Evolutionary conservation across 352 stramenopile species (phyloP), one percentile per base, ranked within the genome.

Genomic region (Pythium scleroteichum): DNA sequence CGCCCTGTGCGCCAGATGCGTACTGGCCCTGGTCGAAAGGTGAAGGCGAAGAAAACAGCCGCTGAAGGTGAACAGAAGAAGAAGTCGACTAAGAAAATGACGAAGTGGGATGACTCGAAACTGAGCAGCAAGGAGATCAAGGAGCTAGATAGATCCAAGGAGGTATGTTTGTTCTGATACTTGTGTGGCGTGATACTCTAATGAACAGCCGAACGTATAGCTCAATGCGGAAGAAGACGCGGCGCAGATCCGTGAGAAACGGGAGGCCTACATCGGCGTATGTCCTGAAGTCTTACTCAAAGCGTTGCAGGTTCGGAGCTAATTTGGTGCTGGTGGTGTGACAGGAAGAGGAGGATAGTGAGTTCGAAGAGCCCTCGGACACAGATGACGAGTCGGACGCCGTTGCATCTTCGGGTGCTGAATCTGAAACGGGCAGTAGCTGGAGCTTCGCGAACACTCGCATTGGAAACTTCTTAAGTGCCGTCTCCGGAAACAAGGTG

Each of bases 401-500:
- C 2, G 27, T 54, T 13, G 38, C 56, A 14, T 92, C 80, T 5
- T 92, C 83, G 49, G 84, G 82, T 35, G 71, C 76, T 9, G 82
- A 95, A 26, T 91, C 78, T 38, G 82, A 91, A 27, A 69, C 78
- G 2, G 85, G 72, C 56, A 77, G 78, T 41, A 45, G 74, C 4
- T 95, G 86, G 86, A 92, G 72, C 71, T 95, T 94, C 72, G 80
- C 78, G 17, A 89, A 88, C 53, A 92, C 80, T 14, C 81, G 82
- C 55, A 54, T 97, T 39, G 85, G 82, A 17, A 86, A 86, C 61
- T 95, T 96, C 50, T 70, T 97, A 26, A 89, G 73, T 40, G 71
- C 79, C 17, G 75, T 97, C 41, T 91, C 88, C 26, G 87, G 90
- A 16, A 94, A 96, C 69, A 96, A 98, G 71, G 75, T 80, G n/a